These are phyloP conservation scores for Suillus americanus DNA, from an alignment of 768 basidiomycete genomes.

Conservation along the genomic window DNA sequence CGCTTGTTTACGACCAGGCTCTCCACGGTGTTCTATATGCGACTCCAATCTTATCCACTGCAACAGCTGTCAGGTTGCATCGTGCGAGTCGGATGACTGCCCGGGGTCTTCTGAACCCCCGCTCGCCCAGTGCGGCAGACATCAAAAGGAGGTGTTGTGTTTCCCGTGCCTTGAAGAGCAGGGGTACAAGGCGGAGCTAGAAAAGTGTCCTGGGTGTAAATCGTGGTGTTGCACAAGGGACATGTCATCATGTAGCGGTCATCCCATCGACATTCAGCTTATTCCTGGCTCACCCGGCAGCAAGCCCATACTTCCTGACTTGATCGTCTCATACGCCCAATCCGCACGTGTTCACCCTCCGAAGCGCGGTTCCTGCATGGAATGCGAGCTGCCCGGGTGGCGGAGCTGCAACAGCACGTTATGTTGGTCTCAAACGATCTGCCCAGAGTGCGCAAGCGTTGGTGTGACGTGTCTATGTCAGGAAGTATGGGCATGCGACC, in stretches of 20 bases:
- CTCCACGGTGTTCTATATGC: not conserved
- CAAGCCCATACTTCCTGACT: not conserved
- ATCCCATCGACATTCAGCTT: not conserved
- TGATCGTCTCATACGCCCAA: not conserved
- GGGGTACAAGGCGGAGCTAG: not conserved
- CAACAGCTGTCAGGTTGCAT: not conserved
- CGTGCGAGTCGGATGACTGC: not conserved
- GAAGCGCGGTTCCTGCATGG: not conserved
- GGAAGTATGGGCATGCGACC: not conserved
- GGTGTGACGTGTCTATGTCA: not conserved
- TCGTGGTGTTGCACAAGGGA: not conserved
- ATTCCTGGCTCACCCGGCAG: not conserved
- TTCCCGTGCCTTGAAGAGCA: not conserved
- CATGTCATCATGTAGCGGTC: not conserved
- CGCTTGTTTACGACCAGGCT: not conserved
- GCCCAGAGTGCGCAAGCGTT: not conserved
- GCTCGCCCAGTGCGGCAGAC: not conserved
- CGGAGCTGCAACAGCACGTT: not conserved
- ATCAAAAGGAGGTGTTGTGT: not conserved
- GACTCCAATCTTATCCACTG: slow-evolving; percentile 4
- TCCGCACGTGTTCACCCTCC: not conserved
- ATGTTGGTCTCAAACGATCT: slow-evolving; percentile 1
- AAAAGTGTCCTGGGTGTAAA: not conserved
- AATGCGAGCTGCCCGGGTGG: not conserved
- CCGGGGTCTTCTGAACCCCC: not conserved